Evolutionary conservation across 768 basidiomycete genomes (phyloP).

Genomic region (Podaxis sp.): DNA sequence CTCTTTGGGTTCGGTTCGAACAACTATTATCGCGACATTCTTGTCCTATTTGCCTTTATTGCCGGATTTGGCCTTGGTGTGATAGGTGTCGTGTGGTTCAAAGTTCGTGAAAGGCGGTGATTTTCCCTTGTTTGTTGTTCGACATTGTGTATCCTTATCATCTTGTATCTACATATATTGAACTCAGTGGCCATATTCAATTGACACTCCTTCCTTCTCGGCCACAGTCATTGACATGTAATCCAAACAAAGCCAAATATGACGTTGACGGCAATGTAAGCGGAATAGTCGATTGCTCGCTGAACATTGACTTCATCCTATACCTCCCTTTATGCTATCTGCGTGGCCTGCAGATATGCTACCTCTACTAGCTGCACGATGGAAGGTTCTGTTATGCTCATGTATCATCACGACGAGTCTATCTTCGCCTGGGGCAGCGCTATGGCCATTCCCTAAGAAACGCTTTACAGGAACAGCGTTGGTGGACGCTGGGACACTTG

Average conservation of each 20-base stretch:
- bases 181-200: background rate
- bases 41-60: slow-evolving; percentile 84
- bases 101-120: slow-evolving; percentile 71
- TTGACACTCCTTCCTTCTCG: background rate
- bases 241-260: slow-evolving; percentile 5
- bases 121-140: background rate
- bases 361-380: background rate
- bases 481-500: slow-evolving; percentile 75
- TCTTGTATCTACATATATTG: too few species aligned
- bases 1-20: slow-evolving; percentile 82
- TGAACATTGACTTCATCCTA: background rate
- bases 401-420: background rate
- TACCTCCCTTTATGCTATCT: background rate
- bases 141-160: background rate
- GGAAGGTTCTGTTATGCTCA: background rate
- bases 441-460: slow-evolving; percentile 87
- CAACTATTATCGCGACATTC: slow-evolving; percentile 87
- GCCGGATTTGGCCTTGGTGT: slow-evolving; percentile 71
- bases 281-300: background rate
- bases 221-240: background rate
- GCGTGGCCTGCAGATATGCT: slow-evolving; percentile 3
- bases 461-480: slow-evolving; percentile 80
- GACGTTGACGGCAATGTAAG: background rate
- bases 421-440: background rate
- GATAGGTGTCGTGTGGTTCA: slow-evolving; percentile 73